Conservation (phyloP, 1,284 basidiomycete genomes). For the Leccinum solheimii region DNA sequence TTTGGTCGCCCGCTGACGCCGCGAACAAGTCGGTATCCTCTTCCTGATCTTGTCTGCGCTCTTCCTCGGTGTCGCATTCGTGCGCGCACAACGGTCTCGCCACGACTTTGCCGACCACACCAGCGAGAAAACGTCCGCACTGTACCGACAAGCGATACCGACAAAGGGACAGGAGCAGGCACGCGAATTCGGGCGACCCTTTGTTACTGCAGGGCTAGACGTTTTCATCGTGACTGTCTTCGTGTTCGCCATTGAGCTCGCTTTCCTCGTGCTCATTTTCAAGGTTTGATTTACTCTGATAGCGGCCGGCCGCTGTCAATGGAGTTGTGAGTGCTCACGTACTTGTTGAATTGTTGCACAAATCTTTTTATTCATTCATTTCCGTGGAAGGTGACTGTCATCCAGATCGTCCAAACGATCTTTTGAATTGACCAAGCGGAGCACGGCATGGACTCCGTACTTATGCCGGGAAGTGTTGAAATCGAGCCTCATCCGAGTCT, state of each 20-base stretch:
- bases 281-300: slow-evolving; percentile 20
- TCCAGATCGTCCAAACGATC: slow-evolving; percentile 16
- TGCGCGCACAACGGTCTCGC: slow-evolving; percentile 61
- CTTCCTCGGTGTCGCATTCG: slow-evolving; percentile 60
- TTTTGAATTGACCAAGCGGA: slow-evolving; percentile 14
- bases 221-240: slow-evolving; percentile 62
- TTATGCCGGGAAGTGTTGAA: not conserved
- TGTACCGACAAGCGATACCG: slow-evolving; percentile 29
- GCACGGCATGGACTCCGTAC: slow-evolving; percentile 4
- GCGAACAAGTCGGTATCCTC: slow-evolving; percentile 61
- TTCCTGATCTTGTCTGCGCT: slow-evolving; percentile 65
- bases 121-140: slow-evolving; percentile 26
- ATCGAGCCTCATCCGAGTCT: not conserved
- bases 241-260: slow-evolving; percentile 65
- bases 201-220: slow-evolving; percentile 77
- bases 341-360: not conserved
- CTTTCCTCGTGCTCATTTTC: slow-evolving; percentile 61
- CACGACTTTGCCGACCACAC: slow-evolving; percentile 73
- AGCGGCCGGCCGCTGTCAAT: slow-evolving; percentile 11
- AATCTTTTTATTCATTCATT: not conserved
- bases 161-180: slow-evolving; percentile 60
- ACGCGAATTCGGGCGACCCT: slow-evolving; percentile 71
- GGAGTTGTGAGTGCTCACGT: slow-evolving; percentile 5
- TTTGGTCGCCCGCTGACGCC: no score
- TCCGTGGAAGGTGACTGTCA: not conserved